Evolutionary conservation across 805 yeast species (phyloP).

Genomic region (Yarrowia keelungensis): DNA sequence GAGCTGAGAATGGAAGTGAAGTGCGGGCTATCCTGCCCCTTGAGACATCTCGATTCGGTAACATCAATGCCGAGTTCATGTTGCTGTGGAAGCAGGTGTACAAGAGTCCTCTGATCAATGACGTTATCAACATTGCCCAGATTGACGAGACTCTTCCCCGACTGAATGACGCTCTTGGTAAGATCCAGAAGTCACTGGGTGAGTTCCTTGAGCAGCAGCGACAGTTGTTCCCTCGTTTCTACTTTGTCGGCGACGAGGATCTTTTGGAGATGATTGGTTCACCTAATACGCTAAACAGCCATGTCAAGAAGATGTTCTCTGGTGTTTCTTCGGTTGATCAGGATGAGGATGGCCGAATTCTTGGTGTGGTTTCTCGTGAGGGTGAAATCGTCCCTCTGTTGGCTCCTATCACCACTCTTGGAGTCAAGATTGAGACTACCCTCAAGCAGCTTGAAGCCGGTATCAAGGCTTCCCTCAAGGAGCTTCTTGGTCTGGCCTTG

Average conservation of each 20-base stretch:
- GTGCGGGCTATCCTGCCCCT: constrained; percentile 68
- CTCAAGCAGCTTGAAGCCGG: constrained; percentile 63
- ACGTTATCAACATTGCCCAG: constrained; percentile 59
- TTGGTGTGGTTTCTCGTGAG: constrained; percentile 65
- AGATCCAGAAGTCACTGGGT: constrained; percentile 68
- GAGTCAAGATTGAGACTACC: constrained; percentile 63
- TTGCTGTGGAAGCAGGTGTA: constrained; percentile 58
- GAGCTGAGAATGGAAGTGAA: constrained; percentile 58
- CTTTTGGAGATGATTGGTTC: constrained; percentile 81
- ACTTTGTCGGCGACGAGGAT: constrained; percentile 91
- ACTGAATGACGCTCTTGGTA: constrained; percentile 61
- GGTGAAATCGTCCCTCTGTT: constrained; percentile 59
- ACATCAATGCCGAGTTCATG: constrained; percentile 67
- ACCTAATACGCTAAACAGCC: constrained; percentile 56
- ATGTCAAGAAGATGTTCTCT: constrained; percentile 72
- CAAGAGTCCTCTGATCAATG: constrained; percentile 61
- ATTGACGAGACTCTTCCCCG: constrained; percentile 58
- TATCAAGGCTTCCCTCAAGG: constrained; percentile 58
- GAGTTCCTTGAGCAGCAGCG: constrained; percentile 85
- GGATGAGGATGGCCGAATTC: constrained; percentile 52
- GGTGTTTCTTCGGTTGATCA: constrained; percentile 60
- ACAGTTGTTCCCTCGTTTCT: constrained; percentile 77
- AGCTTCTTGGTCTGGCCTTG: constrained; percentile 49
- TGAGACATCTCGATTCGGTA: constrained; percentile 71
- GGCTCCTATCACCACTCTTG: constrained; percentile 54